Percentiles rank a stretch among this genome's conserved stretches.
Conservation (phyloP, 2,329 filamentous ascomycete species). For the Amauroascus verrucosus region DNA sequence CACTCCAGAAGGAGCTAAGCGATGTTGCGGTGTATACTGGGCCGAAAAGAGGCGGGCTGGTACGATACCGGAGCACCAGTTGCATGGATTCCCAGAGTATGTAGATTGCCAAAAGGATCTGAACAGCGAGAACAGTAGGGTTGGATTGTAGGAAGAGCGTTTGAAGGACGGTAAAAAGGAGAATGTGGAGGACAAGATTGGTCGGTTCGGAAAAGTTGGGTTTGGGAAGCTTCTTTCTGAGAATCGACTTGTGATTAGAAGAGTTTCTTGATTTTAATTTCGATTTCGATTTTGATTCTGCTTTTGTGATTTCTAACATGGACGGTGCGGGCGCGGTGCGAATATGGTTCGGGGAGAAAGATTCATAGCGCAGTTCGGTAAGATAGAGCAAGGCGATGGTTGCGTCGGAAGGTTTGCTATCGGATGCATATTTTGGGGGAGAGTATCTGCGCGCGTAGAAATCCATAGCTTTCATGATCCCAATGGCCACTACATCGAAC, state of each 20-base stretch:
- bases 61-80: conserved; percentile 30
- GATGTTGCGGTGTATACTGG: conserved; percentile 32
- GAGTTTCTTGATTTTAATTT: not conserved
- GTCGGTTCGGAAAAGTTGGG: conserved; percentile 27
- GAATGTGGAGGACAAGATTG: conserved; percentile 29
- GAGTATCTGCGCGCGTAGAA: conserved; percentile 29
- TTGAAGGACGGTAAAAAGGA: conserved; percentile 28
- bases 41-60: conserved; percentile 32
- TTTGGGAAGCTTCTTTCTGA: not conserved
- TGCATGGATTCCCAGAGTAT: conserved; percentile 34
- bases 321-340: conserved; percentile 20
- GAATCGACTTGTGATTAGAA: not conserved
- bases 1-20: conserved; percentile 32
- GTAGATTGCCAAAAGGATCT: conserved; percentile 34
- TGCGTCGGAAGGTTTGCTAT: conserved; percentile 21
- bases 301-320: not conserved
- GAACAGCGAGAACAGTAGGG: conserved; percentile 29
- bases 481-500: conserved; percentile 25
- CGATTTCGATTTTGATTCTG: not conserved
- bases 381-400: conserved; percentile 28
- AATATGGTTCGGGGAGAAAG: conserved; percentile 35
- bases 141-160: conserved; percentile 27
- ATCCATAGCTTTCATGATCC: conserved; percentile 35
- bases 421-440: conserved; percentile 27
- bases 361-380: conserved; percentile 37